These are phyloP conservation scores for Lentinula detonsa DNA, from an alignment of 768 basidiomycete species.

Conservation along the genomic window DNA sequence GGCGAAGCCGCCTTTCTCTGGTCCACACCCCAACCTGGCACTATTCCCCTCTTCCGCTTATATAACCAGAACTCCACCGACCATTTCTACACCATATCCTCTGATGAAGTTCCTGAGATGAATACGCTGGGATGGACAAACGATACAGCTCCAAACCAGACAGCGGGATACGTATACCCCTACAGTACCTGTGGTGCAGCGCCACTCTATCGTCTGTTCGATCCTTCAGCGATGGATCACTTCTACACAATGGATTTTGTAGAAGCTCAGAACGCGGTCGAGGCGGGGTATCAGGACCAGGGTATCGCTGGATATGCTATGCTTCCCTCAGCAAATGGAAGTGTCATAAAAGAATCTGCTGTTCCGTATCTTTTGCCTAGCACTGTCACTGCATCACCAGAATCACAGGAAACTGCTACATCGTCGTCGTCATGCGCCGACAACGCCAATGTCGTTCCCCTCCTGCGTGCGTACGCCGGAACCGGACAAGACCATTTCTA, in stretches of 20 bases:
- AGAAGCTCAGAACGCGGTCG: neutral
- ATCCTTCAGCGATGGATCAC: neutral
- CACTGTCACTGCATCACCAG: neutral
- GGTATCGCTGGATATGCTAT: neutral
- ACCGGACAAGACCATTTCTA: neutral
- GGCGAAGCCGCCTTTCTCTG: neutral
- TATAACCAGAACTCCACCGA: neutral
- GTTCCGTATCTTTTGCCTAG: neutral
- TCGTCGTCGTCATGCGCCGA: neutral
- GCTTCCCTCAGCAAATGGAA: neutral
- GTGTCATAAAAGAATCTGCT: neutral
- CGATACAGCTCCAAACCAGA: neutral
- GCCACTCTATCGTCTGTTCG: neutral
- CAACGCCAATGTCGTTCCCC: neutral
- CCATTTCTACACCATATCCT: neutral
- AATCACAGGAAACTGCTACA: neutral
- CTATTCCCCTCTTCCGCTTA: neutral
- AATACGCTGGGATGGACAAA: neutral
- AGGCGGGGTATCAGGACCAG: neutral
- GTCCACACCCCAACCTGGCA: neutral
- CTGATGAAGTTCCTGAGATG: neutral
- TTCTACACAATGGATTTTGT: neutral
- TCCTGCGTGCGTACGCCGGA: neutral
- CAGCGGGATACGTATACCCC: constrained; percentile 1
- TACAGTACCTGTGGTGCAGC: neutral